These are phyloP conservation scores for Guyanaporus albipodus DNA, from an alignment of 768 basidiomycete genomes.

Conservation along the genomic window DNA sequence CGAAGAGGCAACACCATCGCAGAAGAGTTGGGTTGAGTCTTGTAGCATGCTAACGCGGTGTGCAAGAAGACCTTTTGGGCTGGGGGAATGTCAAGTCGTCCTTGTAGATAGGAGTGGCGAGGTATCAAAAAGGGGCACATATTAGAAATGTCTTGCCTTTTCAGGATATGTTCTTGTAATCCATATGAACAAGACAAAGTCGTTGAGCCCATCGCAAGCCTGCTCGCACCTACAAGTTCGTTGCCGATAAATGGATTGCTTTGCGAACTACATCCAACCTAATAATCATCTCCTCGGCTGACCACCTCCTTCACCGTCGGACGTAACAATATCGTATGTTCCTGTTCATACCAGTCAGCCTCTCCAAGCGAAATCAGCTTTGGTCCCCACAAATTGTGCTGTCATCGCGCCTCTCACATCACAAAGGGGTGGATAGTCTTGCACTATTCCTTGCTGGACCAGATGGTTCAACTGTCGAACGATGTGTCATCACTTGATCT, in stretches of 20 bases:
- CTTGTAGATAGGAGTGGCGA: too few species aligned
- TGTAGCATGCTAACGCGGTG: conserved; percentile 19
- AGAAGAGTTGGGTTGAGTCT: conserved; percentile 22
- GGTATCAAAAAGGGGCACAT: too few species aligned
- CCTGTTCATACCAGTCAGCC: conserved; percentile 40
- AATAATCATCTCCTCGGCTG: conserved; percentile 82
- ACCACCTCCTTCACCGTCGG: conserved; percentile 85
- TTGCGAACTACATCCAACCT: conserved; percentile 14
- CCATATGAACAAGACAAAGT: too few species aligned
- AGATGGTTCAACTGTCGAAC: conserved; percentile 74
- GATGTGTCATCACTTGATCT: neutral
- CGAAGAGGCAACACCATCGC: conserved; percentile 5
- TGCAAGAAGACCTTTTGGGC: neutral
- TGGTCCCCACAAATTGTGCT: conserved; percentile 79
- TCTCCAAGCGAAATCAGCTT: neutral
- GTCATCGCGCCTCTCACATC: conserved; percentile 88
- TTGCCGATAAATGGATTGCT: too few species aligned
- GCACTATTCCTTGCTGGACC: conserved; percentile 83
- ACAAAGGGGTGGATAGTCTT: conserved; percentile 88
- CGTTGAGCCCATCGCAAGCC: too few species aligned
- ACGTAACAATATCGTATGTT: conserved; percentile 81
- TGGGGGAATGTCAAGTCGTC: neutral
- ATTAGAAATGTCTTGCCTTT: conserved; percentile 16
- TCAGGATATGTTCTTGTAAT: conserved; percentile 17
- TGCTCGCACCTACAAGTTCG: too few species aligned